A percentile compares a stretch with the other conserved stretches of the same genome.
Conservation (phyloP, 2,329 filamentous ascomycete genomes). For the Dendryphion nanum region DNA sequence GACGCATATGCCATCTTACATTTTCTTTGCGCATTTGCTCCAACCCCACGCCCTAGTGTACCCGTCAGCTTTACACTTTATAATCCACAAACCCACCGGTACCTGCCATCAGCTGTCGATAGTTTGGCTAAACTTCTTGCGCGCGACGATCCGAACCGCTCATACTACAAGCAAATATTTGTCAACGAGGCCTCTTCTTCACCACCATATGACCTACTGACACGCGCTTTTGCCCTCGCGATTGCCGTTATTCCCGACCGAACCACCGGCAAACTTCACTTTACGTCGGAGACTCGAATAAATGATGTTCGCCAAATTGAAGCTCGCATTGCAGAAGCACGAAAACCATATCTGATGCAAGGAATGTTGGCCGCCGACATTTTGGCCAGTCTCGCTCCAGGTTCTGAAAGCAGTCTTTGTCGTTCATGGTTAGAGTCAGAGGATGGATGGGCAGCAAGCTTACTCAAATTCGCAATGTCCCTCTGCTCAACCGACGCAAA, state of each 20-base stretch:
- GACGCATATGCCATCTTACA: slow-evolving; percentile 84
- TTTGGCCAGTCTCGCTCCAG: slow-evolving; percentile 70
- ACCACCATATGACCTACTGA: slow-evolving; percentile 75
- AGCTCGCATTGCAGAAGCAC: slow-evolving; percentile 70
- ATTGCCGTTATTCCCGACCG: slow-evolving; percentile 80
- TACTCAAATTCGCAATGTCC: slow-evolving; percentile 72
- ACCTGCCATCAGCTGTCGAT: slow-evolving; percentile 86
- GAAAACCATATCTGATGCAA: slow-evolving; percentile 90
- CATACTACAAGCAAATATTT: slow-evolving; percentile 80
- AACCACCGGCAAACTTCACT: slow-evolving; percentile 49
- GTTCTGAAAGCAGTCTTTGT: slow-evolving; percentile 70
- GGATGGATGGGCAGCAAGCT: slow-evolving; percentile 78
- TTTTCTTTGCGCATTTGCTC: slow-evolving; percentile 88
- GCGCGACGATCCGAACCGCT: slow-evolving; percentile 87
- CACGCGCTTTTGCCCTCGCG: slow-evolving; percentile 80
- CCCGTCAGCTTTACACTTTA: slow-evolving; percentile 75
- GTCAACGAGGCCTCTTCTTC: slow-evolving; percentile 64
- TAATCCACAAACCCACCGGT: slow-evolving; percentile 77
- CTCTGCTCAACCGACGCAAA: slow-evolving; percentile 45
- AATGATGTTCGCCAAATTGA: slow-evolving; percentile 38
- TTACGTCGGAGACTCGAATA: slow-evolving; percentile 46
- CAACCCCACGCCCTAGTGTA: slow-evolving; percentile 65
- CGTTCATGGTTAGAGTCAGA: slow-evolving; percentile 78
- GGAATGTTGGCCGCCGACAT: slow-evolving; percentile 89
- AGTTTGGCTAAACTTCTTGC: slow-evolving; percentile 88